Conservation (phyloP, 2,329 filamentous ascomycete species). For the Aureobasidium sp. region DNA sequence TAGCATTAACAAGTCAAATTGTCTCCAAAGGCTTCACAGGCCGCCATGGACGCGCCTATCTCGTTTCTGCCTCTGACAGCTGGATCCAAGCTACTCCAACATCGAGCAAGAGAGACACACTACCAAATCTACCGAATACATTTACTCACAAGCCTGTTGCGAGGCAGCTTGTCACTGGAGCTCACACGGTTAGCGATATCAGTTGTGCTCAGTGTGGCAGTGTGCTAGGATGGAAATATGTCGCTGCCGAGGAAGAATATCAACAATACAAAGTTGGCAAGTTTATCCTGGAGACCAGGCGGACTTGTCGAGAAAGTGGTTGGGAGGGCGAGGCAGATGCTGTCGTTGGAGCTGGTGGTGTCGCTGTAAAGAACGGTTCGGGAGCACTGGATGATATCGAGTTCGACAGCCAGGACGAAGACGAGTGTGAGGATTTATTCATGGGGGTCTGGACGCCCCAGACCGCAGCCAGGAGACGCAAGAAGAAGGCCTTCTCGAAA, state of each 20-base stretch:
- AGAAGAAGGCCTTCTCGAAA: slow-evolving; percentile 22
- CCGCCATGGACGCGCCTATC: slow-evolving; percentile 55
- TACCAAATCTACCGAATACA: slow-evolving; percentile 49
- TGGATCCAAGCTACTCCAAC: background rate
- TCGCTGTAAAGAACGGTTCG: background rate
- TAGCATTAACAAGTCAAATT: slow-evolving; percentile 52
- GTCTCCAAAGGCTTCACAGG: slow-evolving; percentile 59
- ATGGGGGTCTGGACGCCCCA: slow-evolving; percentile 52
- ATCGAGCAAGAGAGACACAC: slow-evolving; percentile 21
- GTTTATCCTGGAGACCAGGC: slow-evolving; percentile 55
- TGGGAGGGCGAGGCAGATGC: slow-evolving; percentile 41
- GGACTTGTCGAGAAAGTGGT: slow-evolving; percentile 40
- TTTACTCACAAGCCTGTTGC: slow-evolving; percentile 48
- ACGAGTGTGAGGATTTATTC: slow-evolving; percentile 59
- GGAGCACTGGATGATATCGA: slow-evolving; percentile 35
- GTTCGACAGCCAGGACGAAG: slow-evolving; percentile 58
- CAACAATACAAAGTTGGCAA: slow-evolving; percentile 61
- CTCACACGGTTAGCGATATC: slow-evolving; percentile 55
- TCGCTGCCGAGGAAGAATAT: slow-evolving; percentile 51
- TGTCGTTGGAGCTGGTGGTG: slow-evolving; percentile 19
- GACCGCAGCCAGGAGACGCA: slow-evolving; percentile 41
- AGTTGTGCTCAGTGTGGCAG: slow-evolving; percentile 48
- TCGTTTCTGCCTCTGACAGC: slow-evolving; percentile 41
- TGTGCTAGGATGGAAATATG: slow-evolving; percentile 58
- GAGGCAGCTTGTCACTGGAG: slow-evolving; percentile 53